phyloP scores from a whole-genome alignment of 306 rosid species.

The Fragaria ananassa region DNA sequence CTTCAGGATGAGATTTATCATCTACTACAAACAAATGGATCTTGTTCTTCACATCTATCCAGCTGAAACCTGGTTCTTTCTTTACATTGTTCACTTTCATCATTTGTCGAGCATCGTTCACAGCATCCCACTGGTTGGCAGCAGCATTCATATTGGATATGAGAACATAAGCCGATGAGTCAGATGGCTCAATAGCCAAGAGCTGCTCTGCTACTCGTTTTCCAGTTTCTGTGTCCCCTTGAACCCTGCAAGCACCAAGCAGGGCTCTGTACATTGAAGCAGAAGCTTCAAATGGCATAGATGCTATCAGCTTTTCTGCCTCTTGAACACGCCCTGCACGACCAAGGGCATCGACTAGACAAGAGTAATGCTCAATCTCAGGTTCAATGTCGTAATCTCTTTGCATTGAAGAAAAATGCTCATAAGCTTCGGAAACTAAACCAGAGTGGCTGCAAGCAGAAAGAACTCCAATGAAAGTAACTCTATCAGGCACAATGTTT shows the following conservation, averaged over 20 bases:
- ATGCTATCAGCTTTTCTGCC: conserved; percentile 60
- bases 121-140: conserved; percentile 72
- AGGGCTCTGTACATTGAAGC: conserved; percentile 68
- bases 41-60: conserved; percentile 75
- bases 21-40: conserved; percentile 73
- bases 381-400: conserved; percentile 51
- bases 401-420: conserved; percentile 56
- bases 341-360: conserved; percentile 78
- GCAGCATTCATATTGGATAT: conserved; percentile 71
- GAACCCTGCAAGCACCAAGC: conserved; percentile 71
- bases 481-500: conserved; percentile 55
- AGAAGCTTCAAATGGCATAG: conserved; percentile 85
- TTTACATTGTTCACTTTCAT: conserved; percentile 65
- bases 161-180: conserved; percentile 69
- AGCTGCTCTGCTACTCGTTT: conserved; percentile 56
- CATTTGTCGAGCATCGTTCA: conserved; percentile 51
- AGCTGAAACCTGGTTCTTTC: conserved; percentile 84
- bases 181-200: conserved; percentile 63
- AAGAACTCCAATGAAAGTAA: conserved; percentile 71
- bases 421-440: conserved; percentile 58
- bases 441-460: conserved; percentile 83
- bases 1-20: conserved; percentile 63
- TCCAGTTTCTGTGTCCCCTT: conserved; percentile 57
- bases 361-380: conserved; percentile 70
- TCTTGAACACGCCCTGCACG: conserved; percentile 67